phyloP scores from a whole-genome alignment of 495 filamentous ascomycete species.

The Cenococcum geophilum region DNA sequence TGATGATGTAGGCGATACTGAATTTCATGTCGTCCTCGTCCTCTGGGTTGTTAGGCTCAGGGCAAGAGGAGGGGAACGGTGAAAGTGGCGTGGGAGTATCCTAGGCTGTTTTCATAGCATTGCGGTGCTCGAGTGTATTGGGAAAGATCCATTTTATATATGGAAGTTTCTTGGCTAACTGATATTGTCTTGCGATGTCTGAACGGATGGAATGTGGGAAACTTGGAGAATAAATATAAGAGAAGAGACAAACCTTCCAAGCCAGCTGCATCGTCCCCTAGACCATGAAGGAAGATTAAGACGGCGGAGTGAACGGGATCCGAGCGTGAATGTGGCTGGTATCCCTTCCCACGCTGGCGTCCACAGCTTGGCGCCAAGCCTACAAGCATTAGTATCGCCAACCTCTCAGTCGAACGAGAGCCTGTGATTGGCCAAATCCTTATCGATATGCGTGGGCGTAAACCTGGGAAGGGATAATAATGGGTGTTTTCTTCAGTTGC shows the following conservation, averaged over 20 bases:
- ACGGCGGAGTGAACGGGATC: slow-evolving; percentile 38
- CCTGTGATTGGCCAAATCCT: too few relatives aligned
- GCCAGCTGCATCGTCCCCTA: slow-evolving; percentile 42
- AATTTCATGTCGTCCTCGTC: slow-evolving; percentile 37
- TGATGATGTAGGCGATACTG: slow-evolving; percentile 38
- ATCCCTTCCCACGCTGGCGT: too few relatives aligned
- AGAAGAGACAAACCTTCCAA: slow-evolving; percentile 33
- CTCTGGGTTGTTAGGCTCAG: slow-evolving; percentile 35
- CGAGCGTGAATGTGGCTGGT: slow-evolving; percentile 25
- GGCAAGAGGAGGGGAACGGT: slow-evolving; percentile 34
- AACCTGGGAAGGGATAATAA: too few relatives aligned
- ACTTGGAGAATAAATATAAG: background rate
- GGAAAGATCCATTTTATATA: slow-evolving; percentile 43
- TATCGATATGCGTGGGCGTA: too few relatives aligned
- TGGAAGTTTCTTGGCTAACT: slow-evolving; percentile 39
- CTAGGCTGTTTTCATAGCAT: slow-evolving; percentile 40
- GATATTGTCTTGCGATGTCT: slow-evolving; percentile 41
- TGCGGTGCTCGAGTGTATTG: slow-evolving; percentile 40
- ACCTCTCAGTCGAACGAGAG: too few relatives aligned
- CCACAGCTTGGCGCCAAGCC: too few relatives aligned
- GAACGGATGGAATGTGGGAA: too few relatives aligned
- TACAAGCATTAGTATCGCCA: too few relatives aligned
- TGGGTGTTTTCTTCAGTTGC: slow-evolving; percentile 18
- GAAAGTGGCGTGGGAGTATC: slow-evolving; percentile 38
- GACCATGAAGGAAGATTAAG: slow-evolving; percentile 44